These are phyloP conservation scores for Brassica rapa DNA, from an alignment of 345 rosid species.

Conservation along the genomic window DNA sequence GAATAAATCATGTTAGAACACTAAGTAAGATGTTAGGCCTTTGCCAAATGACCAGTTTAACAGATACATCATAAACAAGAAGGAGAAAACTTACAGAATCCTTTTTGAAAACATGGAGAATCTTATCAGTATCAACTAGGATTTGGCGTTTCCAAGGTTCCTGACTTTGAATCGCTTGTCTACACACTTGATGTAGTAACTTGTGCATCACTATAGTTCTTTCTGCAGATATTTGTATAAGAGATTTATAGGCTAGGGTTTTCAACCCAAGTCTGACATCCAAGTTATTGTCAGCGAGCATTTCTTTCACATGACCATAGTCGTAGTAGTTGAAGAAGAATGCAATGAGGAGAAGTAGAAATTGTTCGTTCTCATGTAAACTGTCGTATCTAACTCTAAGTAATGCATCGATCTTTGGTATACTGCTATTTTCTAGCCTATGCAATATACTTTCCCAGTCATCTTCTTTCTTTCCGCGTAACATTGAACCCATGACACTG, in stretches of 20 bases:
- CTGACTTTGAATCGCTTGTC: slow-evolving; percentile 4
- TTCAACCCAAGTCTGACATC: background rate
- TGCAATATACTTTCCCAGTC: background rate
- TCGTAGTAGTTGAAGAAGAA: slow-evolving; percentile 23
- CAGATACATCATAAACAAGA: background rate
- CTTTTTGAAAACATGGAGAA: slow-evolving; percentile 7
- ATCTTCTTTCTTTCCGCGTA: background rate
- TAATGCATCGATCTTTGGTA: background rate
- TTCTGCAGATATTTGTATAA: slow-evolving; percentile 1
- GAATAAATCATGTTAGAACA: background rate
- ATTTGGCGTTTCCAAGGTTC: background rate
- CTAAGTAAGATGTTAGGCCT: slow-evolving; percentile 2
- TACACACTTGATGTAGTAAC: slow-evolving; percentile 37
- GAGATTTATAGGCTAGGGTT: slow-evolving; percentile 10
- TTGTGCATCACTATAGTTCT: slow-evolving; percentile 33
- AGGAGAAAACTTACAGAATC: background rate
- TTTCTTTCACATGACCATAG: background rate
- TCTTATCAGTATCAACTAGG: slow-evolving; percentile 2
- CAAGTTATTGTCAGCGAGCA: background rate
- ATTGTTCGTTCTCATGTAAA: slow-evolving; percentile 23
- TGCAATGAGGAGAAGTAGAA: slow-evolving; percentile 40
- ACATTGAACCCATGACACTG: background rate
- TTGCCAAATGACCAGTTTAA: background rate
- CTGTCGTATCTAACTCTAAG: slow-evolving; percentile 36
- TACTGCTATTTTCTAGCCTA: background rate